phyloP scores from a whole-genome alignment of 805 yeast species.

The Candida corydali region DNA sequence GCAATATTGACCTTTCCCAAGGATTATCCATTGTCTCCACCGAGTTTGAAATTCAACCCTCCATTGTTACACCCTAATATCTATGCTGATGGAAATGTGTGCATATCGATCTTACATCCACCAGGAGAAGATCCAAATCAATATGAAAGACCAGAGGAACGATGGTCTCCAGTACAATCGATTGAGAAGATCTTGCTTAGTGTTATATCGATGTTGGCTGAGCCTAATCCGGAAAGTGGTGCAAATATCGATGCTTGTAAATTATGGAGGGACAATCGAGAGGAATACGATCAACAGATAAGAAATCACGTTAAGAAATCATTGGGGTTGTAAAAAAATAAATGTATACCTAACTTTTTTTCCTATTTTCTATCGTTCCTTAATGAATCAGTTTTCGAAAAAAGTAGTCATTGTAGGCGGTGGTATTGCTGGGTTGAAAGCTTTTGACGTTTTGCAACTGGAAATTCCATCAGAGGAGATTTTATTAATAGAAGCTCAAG shows the following conservation, averaged over 20 bases:
- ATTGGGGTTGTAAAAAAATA: constrained; percentile 51
- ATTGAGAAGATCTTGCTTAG: constrained; percentile 93
- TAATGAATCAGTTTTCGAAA: constrained; percentile 1
- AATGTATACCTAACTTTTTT: too few species aligned
- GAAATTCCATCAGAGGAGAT: constrained; percentile 38
- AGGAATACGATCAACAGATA: constrained; percentile 62
- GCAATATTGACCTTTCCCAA: constrained; percentile 68
- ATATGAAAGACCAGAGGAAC: constrained; percentile 91
- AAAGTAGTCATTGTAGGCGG: constrained; percentile 68
- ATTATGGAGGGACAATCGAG: constrained; percentile 84
- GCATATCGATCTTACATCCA: constrained; percentile 90
- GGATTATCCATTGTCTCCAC: constrained; percentile 84
- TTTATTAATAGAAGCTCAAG: constrained; percentile 61
- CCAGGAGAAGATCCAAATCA: constrained; percentile 97
- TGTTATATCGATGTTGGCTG: constrained; percentile 94
- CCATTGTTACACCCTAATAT: constrained; percentile 91
- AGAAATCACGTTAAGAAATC: constrained; percentile 63
- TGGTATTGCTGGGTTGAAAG: constrained; percentile 74
- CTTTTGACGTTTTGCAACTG: constrained; percentile 43
- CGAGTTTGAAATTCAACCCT: constrained; percentile 69
- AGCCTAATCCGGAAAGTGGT: constrained; percentile 94
- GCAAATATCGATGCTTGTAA: constrained; percentile 82
- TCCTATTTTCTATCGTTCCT: neutral
- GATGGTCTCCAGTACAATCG: constrained; percentile 98
- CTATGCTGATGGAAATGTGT: constrained; percentile 91